Evolutionary conservation across 164 flowering plant species (phyloP).

Genomic region (Aristolochia fimbriata): DNA sequence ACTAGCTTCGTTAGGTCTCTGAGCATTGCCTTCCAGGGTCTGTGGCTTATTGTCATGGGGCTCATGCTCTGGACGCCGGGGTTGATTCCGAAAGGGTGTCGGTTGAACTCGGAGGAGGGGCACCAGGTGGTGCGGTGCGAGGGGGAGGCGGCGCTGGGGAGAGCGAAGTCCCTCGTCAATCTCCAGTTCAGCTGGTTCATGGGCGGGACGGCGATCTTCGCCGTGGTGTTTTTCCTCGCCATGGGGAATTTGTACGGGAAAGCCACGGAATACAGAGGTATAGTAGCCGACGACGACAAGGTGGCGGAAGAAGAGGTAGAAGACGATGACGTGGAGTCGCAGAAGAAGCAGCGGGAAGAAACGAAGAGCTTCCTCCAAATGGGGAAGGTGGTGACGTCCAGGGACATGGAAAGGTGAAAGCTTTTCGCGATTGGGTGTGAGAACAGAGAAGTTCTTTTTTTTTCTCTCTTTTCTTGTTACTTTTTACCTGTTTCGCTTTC

Average conservation of each 20-base stretch:
- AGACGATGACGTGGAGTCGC: slow-evolving; percentile 19
- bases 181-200: slow-evolving; percentile 60
- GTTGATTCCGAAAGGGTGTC: slow-evolving; percentile 54
- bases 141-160: slow-evolving; percentile 28
- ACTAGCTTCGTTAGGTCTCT: slow-evolving; percentile 59
- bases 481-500: background rate
- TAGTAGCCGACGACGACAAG: too few species aligned
- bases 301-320: slow-evolving; percentile 15
- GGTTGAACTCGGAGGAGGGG: slow-evolving; percentile 45
- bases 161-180: slow-evolving; percentile 64
- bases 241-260: slow-evolving; percentile 20
- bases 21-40: slow-evolving; percentile 57
- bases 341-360: slow-evolving; percentile 9
- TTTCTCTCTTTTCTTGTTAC: background rate
- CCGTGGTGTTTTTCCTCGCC: slow-evolving; percentile 28
- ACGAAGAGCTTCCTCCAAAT: slow-evolving; percentile 25
- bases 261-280: slow-evolving; percentile 21
- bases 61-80: slow-evolving; percentile 64
- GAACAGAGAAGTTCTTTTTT: background rate
- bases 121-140: slow-evolving; percentile 50
- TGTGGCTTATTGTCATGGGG: slow-evolving; percentile 71
- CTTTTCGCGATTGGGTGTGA: too few species aligned
- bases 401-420: slow-evolving; percentile 34
- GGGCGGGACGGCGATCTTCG: slow-evolving; percentile 24
- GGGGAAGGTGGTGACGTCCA: slow-evolving; percentile 21